A percentile compares a stretch with the other conserved stretches of the same genome.
Evolutionary conservation across 1,284 basidiomycete species (phyloP).

Genomic region (Hymenochaete sp.): DNA sequence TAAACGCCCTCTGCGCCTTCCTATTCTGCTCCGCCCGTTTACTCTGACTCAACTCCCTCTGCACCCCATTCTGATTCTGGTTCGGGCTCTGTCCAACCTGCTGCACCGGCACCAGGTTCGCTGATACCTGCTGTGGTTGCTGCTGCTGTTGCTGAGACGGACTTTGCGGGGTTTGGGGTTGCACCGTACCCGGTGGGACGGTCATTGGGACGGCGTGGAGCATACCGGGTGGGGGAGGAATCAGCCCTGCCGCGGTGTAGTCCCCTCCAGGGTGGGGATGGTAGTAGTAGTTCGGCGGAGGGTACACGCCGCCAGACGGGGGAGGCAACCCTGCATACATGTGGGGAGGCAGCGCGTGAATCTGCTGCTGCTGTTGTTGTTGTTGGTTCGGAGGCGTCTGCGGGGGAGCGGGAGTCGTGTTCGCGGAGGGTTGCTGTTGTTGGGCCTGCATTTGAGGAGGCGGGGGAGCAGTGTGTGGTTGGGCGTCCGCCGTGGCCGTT

Average conservation of each 20-base stretch:
- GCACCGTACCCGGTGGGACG: conserved; percentile 5
- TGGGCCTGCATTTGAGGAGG: conserved; percentile 22
- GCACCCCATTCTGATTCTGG: neutral
- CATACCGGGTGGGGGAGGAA: conserved; percentile 11
- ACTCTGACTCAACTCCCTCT: conserved; percentile 49
- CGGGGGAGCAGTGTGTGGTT: conserved; percentile 24
- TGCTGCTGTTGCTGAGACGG: conserved; percentile 8
- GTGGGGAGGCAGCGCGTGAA: too few relatives aligned
- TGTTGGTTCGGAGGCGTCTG: conserved; percentile 3
- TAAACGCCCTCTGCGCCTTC: conserved; percentile 77
- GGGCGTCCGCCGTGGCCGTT: conserved; percentile 23
- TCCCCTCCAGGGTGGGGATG: conserved; percentile 17
- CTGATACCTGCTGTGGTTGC: conserved; percentile 5
- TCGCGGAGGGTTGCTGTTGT: conserved; percentile 18
- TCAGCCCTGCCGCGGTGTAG: conserved; percentile 10
- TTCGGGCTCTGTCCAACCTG: neutral
- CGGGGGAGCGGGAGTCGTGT: neutral
- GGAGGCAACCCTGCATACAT: too few relatives aligned
- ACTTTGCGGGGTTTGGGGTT: conserved; percentile 1
- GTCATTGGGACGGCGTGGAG: conserved; percentile 13
- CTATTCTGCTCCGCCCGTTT: conserved; percentile 82
- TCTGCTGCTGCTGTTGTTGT: conserved; percentile 29
- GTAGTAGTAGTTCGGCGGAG: conserved; percentile 15
- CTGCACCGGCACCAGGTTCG: neutral
- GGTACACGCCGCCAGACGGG: conserved; percentile 24